Evolutionary conservation across 768 basidiomycete genomes (phyloP), one percentile per base, ranked within the genome.

Genomic region (Boletellus ananas): DNA sequence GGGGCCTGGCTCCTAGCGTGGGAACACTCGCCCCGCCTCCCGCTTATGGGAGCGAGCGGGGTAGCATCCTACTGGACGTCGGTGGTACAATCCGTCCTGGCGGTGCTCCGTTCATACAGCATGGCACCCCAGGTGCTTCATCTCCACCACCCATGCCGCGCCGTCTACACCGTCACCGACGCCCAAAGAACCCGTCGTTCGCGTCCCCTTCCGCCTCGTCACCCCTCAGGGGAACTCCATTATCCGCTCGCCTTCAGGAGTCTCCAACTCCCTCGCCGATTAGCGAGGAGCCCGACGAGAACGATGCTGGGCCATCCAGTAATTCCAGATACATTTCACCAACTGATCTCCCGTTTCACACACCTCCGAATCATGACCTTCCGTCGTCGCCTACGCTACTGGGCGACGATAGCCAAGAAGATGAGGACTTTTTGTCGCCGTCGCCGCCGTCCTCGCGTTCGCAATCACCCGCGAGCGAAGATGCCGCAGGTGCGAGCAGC

Each of bases 11-110:
- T 31, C 96, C 96, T 8, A 96, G 94, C 66, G 87, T 94, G 13
- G 96, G 96, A 41, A 98, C 96, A 0, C 78, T 98, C 10, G 95
- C 95, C 2, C 96, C 96, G 14, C 96, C 96, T 25, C 96, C 96
- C 6, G 94, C 96, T 1, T 98, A 98, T 69, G 96, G 96, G 16
- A 93, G 90, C 60, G 96, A 99, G 67, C 80, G 94, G 11, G 96
- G 95, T 8, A 95, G 92, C 64, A 97, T 99, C 50, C 75, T 99
- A 9, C 77, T 99, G 2, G 94, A 96, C 67, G 89, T 94, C 1
- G 94, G 93, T 6, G 66, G 66, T 37, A 62, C 47, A 35, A 52
- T 62, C 33, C 62, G 43, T 36, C 57, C 71, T 23, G 71, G 75
- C 34, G 68, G 68, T 18, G 71, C 74, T 4, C 71, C 74, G 18